phyloP scores from a whole-genome alignment of 1,139 yeast species.

The Zygotorulaspora mrakii region DNA sequence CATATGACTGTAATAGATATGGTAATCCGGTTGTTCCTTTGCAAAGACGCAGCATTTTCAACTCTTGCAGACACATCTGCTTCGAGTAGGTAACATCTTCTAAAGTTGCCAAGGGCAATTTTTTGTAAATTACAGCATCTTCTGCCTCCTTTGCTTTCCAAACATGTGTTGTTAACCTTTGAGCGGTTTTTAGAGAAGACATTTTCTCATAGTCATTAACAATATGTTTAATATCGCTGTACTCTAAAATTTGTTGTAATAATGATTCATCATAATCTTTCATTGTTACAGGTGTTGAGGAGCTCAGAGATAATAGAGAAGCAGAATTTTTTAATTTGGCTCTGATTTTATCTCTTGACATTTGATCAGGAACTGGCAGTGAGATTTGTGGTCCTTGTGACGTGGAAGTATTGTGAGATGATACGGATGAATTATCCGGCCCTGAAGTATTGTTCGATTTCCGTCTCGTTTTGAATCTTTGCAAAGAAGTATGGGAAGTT shows the following conservation, averaged over 20 bases:
- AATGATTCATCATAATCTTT: slow-evolving; percentile 30
- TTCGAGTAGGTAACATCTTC: slow-evolving; percentile 23
- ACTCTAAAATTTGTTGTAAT: slow-evolving; percentile 25
- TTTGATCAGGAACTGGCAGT: slow-evolving; percentile 53
- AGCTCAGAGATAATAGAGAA: slow-evolving; percentile 45
- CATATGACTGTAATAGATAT: slow-evolving; percentile 24
- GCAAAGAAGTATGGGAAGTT: slow-evolving; percentile 34
- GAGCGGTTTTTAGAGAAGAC: slow-evolving; percentile 14
- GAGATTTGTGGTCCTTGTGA: slow-evolving; percentile 42
- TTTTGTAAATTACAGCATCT: slow-evolving; percentile 22
- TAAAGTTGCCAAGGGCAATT: slow-evolving; percentile 19
- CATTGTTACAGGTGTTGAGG: slow-evolving; percentile 27
- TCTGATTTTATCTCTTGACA: slow-evolving; percentile 51
- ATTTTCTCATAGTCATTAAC: slow-evolving; percentile 15
- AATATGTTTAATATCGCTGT: slow-evolving; percentile 27
- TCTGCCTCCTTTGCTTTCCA: slow-evolving; percentile 20
- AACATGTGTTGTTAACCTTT: slow-evolving; percentile 20
- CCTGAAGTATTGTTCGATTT: slow-evolving; percentile 23
- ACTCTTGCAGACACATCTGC: slow-evolving; percentile 30
- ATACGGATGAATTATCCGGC: slow-evolving; percentile 17
- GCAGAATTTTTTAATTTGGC: slow-evolving; percentile 51
- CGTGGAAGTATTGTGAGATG: slow-evolving; percentile 9
- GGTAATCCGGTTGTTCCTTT: slow-evolving; percentile 34
- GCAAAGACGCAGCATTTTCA: slow-evolving; percentile 25
- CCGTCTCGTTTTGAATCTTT: slow-evolving; percentile 31